Evolutionary conservation across 768 basidiomycete genomes (phyloP).

Genomic region (Coprinellus aureogranulatus): DNA sequence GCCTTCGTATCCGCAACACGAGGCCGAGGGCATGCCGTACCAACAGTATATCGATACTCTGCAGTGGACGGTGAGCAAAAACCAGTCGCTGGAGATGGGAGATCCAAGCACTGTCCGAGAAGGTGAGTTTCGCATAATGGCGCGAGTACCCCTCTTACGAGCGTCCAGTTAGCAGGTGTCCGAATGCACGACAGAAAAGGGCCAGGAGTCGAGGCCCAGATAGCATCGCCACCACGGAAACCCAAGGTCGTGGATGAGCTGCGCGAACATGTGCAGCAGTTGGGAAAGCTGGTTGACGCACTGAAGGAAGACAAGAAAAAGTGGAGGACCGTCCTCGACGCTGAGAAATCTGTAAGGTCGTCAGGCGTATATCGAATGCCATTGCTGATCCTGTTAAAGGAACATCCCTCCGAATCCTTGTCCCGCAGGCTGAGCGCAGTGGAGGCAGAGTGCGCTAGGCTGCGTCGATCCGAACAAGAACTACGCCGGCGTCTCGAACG

Average conservation of each 20-base stretch:
- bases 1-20: no score
- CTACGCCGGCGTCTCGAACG: neutral
- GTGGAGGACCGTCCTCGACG: constrained; percentile 1
- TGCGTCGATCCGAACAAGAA: constrained; percentile 3
- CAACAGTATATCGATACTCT: constrained; percentile 41
- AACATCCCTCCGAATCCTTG: neutral
- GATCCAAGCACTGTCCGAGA: constrained; percentile 35
- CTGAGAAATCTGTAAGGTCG: neutral
- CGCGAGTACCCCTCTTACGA: no score
- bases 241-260: constrained; percentile 16
- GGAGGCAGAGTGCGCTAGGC: constrained; percentile 30
- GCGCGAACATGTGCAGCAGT: constrained; percentile 32
- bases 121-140: no score
- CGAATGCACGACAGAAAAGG: neutral
- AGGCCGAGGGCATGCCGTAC: constrained; percentile 21
- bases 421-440: constrained; percentile 14
- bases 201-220: no score
- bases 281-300: constrained; percentile 34
- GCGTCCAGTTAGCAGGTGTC: neutral
- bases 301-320: constrained; percentile 35
- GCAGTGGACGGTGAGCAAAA: constrained; percentile 36
- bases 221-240: neutral
- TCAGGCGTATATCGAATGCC: no score
- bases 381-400: neutral
- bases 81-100: constrained; percentile 45